phyloP scores from a whole-genome alignment of 2,329 filamentous ascomycete genomes.

The Pezicula radicicola region DNA sequence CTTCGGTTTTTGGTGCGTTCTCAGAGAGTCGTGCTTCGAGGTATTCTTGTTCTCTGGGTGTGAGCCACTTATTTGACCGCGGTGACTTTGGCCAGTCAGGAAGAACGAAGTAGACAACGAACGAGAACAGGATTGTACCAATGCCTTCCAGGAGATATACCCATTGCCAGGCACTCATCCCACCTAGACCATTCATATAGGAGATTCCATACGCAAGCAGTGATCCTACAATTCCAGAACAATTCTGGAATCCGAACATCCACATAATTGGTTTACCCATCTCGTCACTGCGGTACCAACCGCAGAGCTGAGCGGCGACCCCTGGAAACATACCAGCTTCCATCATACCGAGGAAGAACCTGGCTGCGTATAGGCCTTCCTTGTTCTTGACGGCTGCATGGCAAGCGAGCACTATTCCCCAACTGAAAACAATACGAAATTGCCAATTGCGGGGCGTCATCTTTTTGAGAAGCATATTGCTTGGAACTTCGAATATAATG shows the following conservation, averaged over 20 bases:
- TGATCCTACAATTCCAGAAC: conserved; percentile 32
- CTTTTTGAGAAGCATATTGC: too few species aligned
- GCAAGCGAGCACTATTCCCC: too few species aligned
- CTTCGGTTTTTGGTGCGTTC: conserved; percentile 34
- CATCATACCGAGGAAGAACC: too few species aligned
- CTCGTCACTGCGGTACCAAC: conserved; percentile 37
- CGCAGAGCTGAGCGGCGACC: too few species aligned
- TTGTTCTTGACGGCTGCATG: too few species aligned
- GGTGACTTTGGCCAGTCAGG: conserved; percentile 42
- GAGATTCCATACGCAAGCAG: conserved; percentile 50
- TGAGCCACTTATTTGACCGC: conserved; percentile 34
- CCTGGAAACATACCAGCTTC: too few species aligned
- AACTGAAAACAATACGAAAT: too few species aligned
- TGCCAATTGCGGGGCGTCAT: too few species aligned
- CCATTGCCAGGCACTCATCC: conserved; percentile 57
- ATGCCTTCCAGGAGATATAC: conserved; percentile 43
- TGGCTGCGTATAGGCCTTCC: too few species aligned
- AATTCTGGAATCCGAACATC: conserved; percentile 37
- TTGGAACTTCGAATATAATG: too few species aligned
- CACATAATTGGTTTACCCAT: conserved; percentile 39
- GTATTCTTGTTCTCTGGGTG: conserved; percentile 35
- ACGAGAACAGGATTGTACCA: conserved; percentile 36
- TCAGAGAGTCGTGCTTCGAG: conserved; percentile 35
- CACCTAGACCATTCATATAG: conserved; percentile 36
- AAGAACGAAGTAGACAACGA: conserved; percentile 34